Evolutionary conservation across 2,329 filamentous ascomycete genomes (phyloP), one percentile per base, ranked within the genome.

Genomic region (Xylaria digitata): DNA sequence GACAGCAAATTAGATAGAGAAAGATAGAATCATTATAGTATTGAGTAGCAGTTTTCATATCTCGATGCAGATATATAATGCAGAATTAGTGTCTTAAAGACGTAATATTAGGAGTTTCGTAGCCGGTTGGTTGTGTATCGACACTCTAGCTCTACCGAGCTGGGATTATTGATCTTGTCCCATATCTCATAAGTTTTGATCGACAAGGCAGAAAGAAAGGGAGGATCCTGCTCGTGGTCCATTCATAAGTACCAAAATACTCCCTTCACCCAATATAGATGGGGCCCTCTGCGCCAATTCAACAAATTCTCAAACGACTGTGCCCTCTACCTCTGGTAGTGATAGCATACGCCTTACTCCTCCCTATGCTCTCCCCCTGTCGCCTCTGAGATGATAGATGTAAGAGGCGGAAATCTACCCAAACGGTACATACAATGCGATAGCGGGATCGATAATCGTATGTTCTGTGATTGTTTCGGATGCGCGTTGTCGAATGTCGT

Each of bases 401-500:
- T 5, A 58, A 17, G 49, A 63, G 63, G 60, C 42, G 23, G 42
- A 32, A 43, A 45, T 67, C 64, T 71, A 69, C 66, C 69, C 67
- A 71, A 66, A 66, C 67, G 48, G 46, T 61, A 56, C 57, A 57
- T 59, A 49, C 50, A 63, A 61, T 57, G 58, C 30, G 45, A 52
- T 63, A 42, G 42, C 17, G 42, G 52, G 50, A 59, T 70, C 58
- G 55, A 43, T 23, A 55, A 61, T 40, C 43, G 40, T 42, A 65
- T 63, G 64, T 67, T 40, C 58, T 57, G 53, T 63, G 59, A 19
- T 54, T 13, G 34, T 34, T 63, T 40, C 48, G 46, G 63, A 58
- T 23, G 55, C 13, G 53, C 55, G 32, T 59, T 19, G 46, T 53
- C 88, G 88, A 69, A 85, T 80, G 54, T 30, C 19, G 49, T 56